phyloP scores from a whole-genome alignment of 805 yeast genomes.

The Metschnikowia hibisci region DNA sequence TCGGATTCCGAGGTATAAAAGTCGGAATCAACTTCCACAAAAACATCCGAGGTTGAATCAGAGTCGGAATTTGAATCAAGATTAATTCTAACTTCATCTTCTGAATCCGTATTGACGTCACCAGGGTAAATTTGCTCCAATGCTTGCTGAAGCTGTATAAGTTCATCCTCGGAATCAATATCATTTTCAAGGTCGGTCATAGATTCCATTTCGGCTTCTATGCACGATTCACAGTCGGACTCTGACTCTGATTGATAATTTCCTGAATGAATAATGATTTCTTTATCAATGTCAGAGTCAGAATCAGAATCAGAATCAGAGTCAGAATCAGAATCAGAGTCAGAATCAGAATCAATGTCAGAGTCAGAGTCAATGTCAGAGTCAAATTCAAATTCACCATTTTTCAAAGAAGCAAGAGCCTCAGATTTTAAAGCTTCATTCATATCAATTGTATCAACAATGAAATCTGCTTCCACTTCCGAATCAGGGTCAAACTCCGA shows the following conservation, averaged over 20 bases:
- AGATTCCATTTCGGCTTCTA: conserved; percentile 11
- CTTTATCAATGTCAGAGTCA: conserved; percentile 16
- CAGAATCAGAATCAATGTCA: conserved; percentile 16
- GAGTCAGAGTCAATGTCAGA: conserved; percentile 15
- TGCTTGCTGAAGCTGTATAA: conserved; percentile 19
- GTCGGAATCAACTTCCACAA: conserved; percentile 33
- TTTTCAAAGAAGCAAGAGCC: conserved; percentile 30
- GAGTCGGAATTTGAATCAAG: conserved; percentile 11
- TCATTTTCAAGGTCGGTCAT: conserved; percentile 15
- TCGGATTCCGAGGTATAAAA: conserved; percentile 21
- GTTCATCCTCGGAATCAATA: conserved; percentile 29
- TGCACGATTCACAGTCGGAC: conserved; percentile 25
- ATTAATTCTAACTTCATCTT: conserved; percentile 11
- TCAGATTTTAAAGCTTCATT: conserved; percentile 37
- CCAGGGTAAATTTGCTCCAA: conserved; percentile 12
- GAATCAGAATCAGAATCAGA: conserved; percentile 14
- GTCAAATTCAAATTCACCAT: conserved; percentile 22
- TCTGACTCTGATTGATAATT: conserved; percentile 14
- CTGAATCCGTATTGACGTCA: conserved; percentile 9
- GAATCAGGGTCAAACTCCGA: conserved; percentile 22
- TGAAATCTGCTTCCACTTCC: conserved; percentile 14
- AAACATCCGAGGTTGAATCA: conserved; percentile 17
- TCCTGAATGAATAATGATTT: conserved; percentile 7
- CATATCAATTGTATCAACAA: conserved; percentile 33
- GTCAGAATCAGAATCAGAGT: conserved; percentile 12